Conservation (phyloP, 1,284 basidiomycete genomes). For the Golubevia pallescens region DNA sequence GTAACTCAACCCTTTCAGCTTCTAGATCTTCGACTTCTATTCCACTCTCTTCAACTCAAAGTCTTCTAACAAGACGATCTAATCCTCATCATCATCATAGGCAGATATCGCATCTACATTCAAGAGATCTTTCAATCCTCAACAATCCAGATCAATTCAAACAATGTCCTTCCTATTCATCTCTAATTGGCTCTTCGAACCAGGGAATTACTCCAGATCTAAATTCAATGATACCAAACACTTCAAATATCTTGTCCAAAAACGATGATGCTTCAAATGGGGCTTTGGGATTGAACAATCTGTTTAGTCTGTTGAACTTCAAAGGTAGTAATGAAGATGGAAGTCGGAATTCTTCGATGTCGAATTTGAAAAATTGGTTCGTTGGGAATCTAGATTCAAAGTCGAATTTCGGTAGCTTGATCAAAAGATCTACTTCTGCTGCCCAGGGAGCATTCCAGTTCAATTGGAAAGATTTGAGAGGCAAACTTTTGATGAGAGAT, state of each 20-base stretch:
- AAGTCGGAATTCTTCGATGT: too few relatives aligned
- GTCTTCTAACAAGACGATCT: neutral
- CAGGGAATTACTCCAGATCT: conserved; percentile 8
- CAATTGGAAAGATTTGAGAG: neutral
- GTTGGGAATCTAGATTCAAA: neutral
- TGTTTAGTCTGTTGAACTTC: too few relatives aligned
- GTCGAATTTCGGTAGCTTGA: neutral
- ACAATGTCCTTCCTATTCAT: conserved; percentile 28
- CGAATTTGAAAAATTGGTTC: neutral
- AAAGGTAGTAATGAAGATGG: too few relatives aligned
- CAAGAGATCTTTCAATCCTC: neutral
- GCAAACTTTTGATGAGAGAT: too few relatives aligned
- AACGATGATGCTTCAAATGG: conserved; percentile 7
- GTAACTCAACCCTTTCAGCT: neutral
- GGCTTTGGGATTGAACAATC: too few relatives aligned
- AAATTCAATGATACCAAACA: conserved; percentile 14
- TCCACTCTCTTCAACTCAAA: neutral
- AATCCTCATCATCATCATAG: neutral
- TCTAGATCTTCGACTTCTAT: neutral
- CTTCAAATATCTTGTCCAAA: conserved; percentile 31
- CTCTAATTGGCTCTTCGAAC: conserved; percentile 10
- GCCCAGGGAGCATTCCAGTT: too few relatives aligned
- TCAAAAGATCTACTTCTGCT: too few relatives aligned
- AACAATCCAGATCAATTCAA: neutral
- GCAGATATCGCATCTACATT: neutral